Evolutionary conservation across 495 filamentous ascomycete species (phyloP).

Genomic region (Aspergillus ellipticus): DNA sequence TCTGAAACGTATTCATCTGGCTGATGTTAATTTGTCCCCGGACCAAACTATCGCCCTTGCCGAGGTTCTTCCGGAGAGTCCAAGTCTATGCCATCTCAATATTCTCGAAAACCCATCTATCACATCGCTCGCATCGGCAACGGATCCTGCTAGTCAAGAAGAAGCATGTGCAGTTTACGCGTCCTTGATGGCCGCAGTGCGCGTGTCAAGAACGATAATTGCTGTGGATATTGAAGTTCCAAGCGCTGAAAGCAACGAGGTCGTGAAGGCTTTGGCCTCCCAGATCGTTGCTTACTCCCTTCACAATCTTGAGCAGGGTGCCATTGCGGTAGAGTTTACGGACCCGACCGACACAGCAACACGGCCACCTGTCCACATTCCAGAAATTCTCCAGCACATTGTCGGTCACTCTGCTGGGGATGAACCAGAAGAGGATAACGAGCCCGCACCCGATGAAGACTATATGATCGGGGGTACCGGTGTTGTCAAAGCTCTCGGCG

Average conservation of each 20-base stretch:
- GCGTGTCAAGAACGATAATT: constrained; percentile 77
- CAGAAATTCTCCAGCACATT: constrained; percentile 66
- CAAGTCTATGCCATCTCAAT: constrained; percentile 80
- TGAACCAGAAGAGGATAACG: constrained; percentile 59
- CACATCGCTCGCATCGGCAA: constrained; percentile 61
- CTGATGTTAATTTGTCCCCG: constrained; percentile 78
- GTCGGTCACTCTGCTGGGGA: constrained; percentile 54
- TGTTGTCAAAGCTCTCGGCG: constrained; percentile 88
- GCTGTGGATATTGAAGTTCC: constrained; percentile 92
- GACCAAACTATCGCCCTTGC: constrained; percentile 86
- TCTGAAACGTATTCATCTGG: constrained; percentile 82
- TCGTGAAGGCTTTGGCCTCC: constrained; percentile 89
- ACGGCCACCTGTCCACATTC: constrained; percentile 43
- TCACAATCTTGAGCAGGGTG: constrained; percentile 74
- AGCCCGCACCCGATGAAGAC: constrained; percentile 80
- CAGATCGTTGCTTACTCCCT: constrained; percentile 93
- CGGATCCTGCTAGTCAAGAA: constrained; percentile 70
- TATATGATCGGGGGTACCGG: constrained; percentile 96
- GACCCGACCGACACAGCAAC: constrained; percentile 30
- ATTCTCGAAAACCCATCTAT: constrained; percentile 80
- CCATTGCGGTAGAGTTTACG: constrained; percentile 44
- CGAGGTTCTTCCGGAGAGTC: constrained; percentile 82
- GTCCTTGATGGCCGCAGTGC: constrained; percentile 82
- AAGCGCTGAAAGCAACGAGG: constrained; percentile 68
- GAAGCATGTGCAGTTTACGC: constrained; percentile 94